phyloP scores from a whole-genome alignment of 2,329 filamentous ascomycete species.

The Fusarium armeniacum region DNA sequence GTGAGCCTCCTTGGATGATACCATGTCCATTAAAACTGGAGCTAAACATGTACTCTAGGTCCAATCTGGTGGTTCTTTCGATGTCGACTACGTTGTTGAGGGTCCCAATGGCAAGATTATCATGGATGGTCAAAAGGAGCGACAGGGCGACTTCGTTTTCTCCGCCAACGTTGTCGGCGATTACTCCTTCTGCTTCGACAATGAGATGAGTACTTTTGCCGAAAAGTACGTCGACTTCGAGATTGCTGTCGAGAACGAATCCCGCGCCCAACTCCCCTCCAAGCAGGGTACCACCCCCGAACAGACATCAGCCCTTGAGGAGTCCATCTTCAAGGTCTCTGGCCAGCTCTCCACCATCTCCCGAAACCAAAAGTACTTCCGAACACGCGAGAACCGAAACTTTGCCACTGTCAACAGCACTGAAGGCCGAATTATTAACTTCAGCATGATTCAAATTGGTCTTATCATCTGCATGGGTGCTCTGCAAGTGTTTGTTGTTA shows the following conservation, averaged over 20 bases:
- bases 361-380: conserved; percentile 99
- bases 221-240: conserved; percentile 99
- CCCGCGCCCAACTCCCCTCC: conserved; percentile 82
- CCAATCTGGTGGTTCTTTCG: conserved; percentile 97
- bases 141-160: conserved; percentile 98
- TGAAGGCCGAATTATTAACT: conserved; percentile 95
- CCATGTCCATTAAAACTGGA: not conserved
- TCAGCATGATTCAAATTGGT: conserved; percentile 90
- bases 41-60: conserved; percentile 69
- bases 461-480: conserved; percentile 97
- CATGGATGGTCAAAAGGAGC: conserved; percentile 87
- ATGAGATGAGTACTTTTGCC: conserved; percentile 97
- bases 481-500: conserved; percentile 95
- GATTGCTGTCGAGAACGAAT: conserved; percentile 95
- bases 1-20: conserved; percentile 67
- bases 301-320: conserved; percentile 89
- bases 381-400: conserved; percentile 97
- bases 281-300: conserved; percentile 91
- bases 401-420: conserved; percentile 98
- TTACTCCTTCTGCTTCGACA: conserved; percentile 98
- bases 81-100: conserved; percentile 91
- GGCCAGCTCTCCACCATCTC: conserved; percentile 94
- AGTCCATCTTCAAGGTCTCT: conserved; percentile 95
- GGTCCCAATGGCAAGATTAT: conserved; percentile 86
- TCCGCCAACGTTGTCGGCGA: conserved; percentile 89